Evolutionary conservation across 2,329 filamentous ascomycete species (phyloP).

Genomic region (Blastomyces percursus): DNA sequence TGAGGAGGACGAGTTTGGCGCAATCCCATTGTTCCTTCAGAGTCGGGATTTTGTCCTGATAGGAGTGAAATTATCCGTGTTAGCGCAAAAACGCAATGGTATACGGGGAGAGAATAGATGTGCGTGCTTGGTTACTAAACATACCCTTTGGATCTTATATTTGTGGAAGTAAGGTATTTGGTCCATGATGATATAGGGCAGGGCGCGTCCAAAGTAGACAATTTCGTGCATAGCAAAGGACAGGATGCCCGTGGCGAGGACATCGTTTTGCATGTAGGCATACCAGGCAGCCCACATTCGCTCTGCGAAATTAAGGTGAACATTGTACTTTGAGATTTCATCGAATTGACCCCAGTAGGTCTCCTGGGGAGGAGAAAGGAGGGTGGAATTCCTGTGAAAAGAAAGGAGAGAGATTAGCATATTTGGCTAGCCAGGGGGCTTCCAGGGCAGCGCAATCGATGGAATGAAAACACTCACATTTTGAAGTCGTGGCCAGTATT

Average conservation of each 20-base stretch:
- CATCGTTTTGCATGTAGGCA: conserved; percentile 95
- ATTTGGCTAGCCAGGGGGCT: not conserved
- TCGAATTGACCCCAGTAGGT: conserved; percentile 58
- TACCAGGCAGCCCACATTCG: conserved; percentile 95
- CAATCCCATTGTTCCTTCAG: conserved; percentile 88
- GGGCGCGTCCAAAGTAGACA: conserved; percentile 82
- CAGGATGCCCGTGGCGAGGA: conserved; percentile 92
- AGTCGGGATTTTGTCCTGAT: conserved; percentile 74
- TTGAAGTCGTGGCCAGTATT: conserved; percentile 9
- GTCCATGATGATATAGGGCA: conserved; percentile 92
- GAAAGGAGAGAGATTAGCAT: conserved; percentile 5
- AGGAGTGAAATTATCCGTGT: not conserved
- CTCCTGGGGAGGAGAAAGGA: conserved; percentile 29
- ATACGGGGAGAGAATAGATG: not conserved
- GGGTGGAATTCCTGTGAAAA: conserved; percentile 38
- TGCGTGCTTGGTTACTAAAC: conserved; percentile 21
- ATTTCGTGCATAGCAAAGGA: conserved; percentile 91
- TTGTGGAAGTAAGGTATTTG: conserved; percentile 74
- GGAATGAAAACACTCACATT: conserved; percentile 17
- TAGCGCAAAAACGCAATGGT: conserved; percentile 8
- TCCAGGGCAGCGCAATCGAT: not conserved
- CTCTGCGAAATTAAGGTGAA: conserved; percentile 77
- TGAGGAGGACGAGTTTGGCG: conserved; percentile 81
- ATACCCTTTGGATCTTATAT: conserved; percentile 86
- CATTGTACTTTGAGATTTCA: conserved; percentile 60